phyloP scores from a whole-genome alignment of 1,284 basidiomycete genomes.

The Moesziomyces globuligerus region DNA sequence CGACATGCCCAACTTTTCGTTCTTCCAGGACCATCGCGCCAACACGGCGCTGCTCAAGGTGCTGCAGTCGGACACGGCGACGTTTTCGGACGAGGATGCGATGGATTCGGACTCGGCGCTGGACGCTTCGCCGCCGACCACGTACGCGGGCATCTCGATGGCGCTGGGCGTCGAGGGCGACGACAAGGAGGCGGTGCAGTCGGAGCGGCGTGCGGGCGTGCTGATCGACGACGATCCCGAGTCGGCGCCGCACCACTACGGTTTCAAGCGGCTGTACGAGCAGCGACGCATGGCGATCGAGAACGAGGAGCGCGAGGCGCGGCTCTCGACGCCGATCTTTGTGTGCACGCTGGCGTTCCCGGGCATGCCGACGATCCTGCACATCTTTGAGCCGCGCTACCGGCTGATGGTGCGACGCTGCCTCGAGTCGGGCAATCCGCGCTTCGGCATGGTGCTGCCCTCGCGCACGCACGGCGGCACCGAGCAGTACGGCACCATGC shows the following conservation, averaged over 20 bases:
- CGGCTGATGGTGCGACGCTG: constrained; percentile 92
- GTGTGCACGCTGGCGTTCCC: constrained; percentile 90
- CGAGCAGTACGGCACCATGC: constrained; percentile 87
- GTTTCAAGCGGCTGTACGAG: constrained; percentile 65
- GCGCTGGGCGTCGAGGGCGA: constrained; percentile 2
- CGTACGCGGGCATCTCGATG: constrained; percentile 30
- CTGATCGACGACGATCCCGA: constrained; percentile 46
- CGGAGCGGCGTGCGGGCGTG: constrained; percentile 2
- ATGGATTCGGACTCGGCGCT: constrained; percentile 34
- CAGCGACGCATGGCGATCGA: constrained; percentile 75
- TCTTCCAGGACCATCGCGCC: constrained; percentile 76
- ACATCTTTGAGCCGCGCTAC: constrained; percentile 90
- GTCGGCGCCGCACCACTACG: constrained; percentile 33
- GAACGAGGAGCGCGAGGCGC: constrained; percentile 78
- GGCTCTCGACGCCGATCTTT: constrained; percentile 88
- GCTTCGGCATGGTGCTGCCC: constrained; percentile 90
- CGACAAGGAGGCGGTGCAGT: background rate
- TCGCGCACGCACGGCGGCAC: constrained; percentile 69
- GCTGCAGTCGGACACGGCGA: constrained; percentile 46
- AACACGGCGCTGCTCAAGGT: constrained; percentile 49
- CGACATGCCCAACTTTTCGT: constrained; percentile 78
- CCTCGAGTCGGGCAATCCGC: constrained; percentile 77
- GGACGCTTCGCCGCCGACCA: constrained; percentile 5
- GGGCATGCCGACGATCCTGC: constrained; percentile 84
- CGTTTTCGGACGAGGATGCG: constrained; percentile 38